Evolutionary conservation across 164 flowering plant species (phyloP), one percentile per base, ranked within the genome.

Genomic region (Aristolochia contorta): DNA sequence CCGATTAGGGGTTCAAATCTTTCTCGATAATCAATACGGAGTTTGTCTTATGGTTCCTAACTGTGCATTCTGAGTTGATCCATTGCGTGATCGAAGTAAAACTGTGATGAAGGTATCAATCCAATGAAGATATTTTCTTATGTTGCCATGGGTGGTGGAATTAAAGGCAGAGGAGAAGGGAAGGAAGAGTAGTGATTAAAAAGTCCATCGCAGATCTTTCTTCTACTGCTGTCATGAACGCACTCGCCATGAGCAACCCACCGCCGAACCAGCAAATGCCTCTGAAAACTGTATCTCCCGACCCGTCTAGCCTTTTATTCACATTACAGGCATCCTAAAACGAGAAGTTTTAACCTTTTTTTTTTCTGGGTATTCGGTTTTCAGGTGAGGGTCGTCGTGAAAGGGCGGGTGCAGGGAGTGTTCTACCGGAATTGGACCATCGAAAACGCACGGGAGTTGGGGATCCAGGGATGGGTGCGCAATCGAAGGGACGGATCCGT

Each of bases 371-470:
- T 21, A 57, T 25, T 33, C 70, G 76, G 33, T 7, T 37, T 37
- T 37, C 78, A 91, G 96, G 91, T 84, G 23, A 81, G 82, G 75
- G 82, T 77, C 48, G 67, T 79, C 73, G 71, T 92, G 6, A 85
- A 83, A 74, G 97, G 97, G 1, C 65, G 83, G 61, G 93, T 86
- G n/a, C 96, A 89, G 70, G 94, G 97, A 9, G 97, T 87, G 58
- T 90, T 82, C 70, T 90, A 84, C 43, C 71, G 98, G 63, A 69
- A 93, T 58, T 90, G 97, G 98, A 93, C 96, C 0, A 65, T 83
- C 16, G 91, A 88, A 62, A 93, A 88, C 70, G 96, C 96, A 3
- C 72, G 52, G 4, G 75, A 78, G 43, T 65, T 89, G 71, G 89
- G 89, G 6, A 49, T 77, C 7, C 71, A 64, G 30, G 80, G 80